phyloP scores from a whole-genome alignment of 306 rosid genomes.

The Medicago arabica region DNA sequence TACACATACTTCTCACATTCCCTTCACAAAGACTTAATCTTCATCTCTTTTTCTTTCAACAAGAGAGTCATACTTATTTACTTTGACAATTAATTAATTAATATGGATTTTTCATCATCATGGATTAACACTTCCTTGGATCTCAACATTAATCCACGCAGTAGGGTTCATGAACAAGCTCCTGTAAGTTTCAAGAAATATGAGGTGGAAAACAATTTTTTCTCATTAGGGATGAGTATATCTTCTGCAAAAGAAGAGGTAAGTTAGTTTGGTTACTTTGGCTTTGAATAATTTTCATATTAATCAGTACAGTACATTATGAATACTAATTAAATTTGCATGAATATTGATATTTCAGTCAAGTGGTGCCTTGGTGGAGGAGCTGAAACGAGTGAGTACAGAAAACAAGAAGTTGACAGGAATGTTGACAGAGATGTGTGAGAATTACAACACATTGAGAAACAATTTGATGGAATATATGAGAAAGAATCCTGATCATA shows the following conservation, averaged over 20 bases:
- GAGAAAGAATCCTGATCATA: conserved; percentile 55
- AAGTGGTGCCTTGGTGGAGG: conserved; percentile 62
- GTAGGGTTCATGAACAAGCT: conserved; percentile 54
- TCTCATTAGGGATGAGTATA: conserved; percentile 52
- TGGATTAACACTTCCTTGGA: conserved; percentile 71
- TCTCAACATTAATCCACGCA: conserved; percentile 63
- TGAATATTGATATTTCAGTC: conserved; percentile 52
- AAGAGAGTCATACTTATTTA: not conserved
- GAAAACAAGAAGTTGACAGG: conserved; percentile 89
- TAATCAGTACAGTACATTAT: too few relatives aligned
- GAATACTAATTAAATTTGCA: not conserved
- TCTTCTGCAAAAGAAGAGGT: conserved; percentile 63
- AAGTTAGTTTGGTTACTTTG: conserved; percentile 35
- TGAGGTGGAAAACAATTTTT: conserved; percentile 58
- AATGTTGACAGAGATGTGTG: conserved; percentile 81
- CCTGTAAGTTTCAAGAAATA: conserved; percentile 78
- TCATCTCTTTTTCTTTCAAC: too few relatives aligned
- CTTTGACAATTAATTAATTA: not conserved
- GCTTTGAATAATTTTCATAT: not conserved
- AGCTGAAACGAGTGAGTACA: conserved; percentile 74
- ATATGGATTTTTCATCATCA: conserved; percentile 66
- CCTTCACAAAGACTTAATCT: not conserved
- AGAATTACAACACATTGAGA: conserved; percentile 74
- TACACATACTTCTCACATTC: not conserved
- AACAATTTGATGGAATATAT: conserved; percentile 69